Conservation (phyloP, 78 protist species). For the Tieghemostelium lacteum region DNA sequence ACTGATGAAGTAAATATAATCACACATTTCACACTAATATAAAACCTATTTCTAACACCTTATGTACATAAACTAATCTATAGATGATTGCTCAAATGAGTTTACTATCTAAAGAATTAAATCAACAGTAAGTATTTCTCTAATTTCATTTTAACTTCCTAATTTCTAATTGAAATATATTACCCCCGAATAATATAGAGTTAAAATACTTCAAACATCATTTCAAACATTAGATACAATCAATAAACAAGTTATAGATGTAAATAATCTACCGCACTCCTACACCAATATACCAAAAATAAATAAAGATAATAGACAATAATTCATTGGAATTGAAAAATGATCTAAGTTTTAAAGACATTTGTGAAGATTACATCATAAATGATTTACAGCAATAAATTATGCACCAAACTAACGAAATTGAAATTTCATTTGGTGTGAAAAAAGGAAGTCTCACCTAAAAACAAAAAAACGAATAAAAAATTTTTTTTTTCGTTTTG, state of each 20-base stretch:
- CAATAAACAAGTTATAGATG: neutral
- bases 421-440: too few relatives aligned
- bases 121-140: slow-evolving; percentile 3
- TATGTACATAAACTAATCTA: neutral
- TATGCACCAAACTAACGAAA: too few relatives aligned
- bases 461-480: too few relatives aligned
- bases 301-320: too few relatives aligned
- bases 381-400: too few relatives aligned
- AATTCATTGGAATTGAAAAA: too few relatives aligned
- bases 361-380: too few relatives aligned
- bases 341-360: too few relatives aligned
- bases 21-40: neutral
- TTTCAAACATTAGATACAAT: slow-evolving; percentile 16
- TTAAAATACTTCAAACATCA: slow-evolving; percentile 12
- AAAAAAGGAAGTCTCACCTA: too few relatives aligned
- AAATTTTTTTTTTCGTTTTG: too few relatives aligned
- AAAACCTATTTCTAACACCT: neutral
- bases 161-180: neutral
- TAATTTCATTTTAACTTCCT: neutral
- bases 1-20: slow-evolving; percentile 34
- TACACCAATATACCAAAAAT: too few relatives aligned
- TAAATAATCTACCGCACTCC: slow-evolving; percentile 2
- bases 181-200: neutral
- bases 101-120: slow-evolving; percentile 45
- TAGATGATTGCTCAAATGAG: slow-evolving; percentile 68